Percentiles rank a stretch among this genome's conserved stretches.
Conservation (phyloP, 805 yeast species). For the Peterozyma xylosa region DNA sequence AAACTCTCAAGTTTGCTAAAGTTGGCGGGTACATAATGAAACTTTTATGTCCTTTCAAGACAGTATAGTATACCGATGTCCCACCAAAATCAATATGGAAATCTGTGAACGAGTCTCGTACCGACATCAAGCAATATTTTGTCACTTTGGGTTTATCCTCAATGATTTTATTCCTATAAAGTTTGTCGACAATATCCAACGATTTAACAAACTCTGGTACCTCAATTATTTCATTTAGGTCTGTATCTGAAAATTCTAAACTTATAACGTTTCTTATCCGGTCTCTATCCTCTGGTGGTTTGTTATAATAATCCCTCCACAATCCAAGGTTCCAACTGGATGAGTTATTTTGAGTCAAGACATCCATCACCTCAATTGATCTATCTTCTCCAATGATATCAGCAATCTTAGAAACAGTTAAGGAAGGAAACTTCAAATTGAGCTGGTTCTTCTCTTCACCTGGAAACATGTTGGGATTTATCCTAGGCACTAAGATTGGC, state of each 20-base stretch:
- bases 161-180: conserved; percentile 13
- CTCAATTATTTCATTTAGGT: conserved; percentile 36
- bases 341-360: conserved; percentile 63
- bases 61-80: conserved; percentile 83
- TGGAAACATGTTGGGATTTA: conserved; percentile 9
- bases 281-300: conserved; percentile 39
- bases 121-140: conserved; percentile 82
- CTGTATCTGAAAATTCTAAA: conserved; percentile 62
- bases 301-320: conserved; percentile 69
- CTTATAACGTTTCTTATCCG: conserved; percentile 75
- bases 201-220: conserved; percentile 63
- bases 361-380: conserved; percentile 83
- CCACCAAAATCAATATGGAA: conserved; percentile 93
- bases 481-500: conserved; percentile 22
- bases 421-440: conserved; percentile 34
- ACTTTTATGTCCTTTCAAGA: conserved; percentile 65
- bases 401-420: conserved; percentile 51
- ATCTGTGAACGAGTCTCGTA: conserved; percentile 72
- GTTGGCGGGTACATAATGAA: conserved; percentile 82
- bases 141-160: conserved; percentile 50
- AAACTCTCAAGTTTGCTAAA: conserved; percentile 45
- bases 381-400: conserved; percentile 54
- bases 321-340: conserved; percentile 62
- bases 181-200: conserved; percentile 60
- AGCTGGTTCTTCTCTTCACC: conserved; percentile 7